Conservation (phyloP, 164 flowering plant genomes). For the Vitis rupestris region DNA sequence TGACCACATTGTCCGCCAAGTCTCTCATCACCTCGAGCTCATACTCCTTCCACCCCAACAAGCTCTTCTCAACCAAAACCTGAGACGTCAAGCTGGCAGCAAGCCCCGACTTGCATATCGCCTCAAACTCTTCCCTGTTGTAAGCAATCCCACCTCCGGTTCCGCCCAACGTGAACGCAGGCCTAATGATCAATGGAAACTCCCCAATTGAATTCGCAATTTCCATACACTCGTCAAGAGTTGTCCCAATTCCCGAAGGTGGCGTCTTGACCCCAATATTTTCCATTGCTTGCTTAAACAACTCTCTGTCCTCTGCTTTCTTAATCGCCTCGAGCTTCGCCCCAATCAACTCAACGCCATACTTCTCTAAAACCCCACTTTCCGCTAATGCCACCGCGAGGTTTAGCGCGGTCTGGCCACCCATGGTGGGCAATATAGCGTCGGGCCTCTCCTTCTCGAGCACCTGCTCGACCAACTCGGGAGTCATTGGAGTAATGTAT, state of each 20-base stretch:
- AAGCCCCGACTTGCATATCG: slow-evolving; percentile 88
- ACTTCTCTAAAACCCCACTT: slow-evolving; percentile 68
- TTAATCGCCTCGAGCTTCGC: slow-evolving; percentile 93
- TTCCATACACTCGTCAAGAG: slow-evolving; percentile 75
- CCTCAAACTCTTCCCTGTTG: slow-evolving; percentile 86
- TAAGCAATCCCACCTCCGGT: slow-evolving; percentile 97
- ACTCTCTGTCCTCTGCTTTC: slow-evolving; percentile 92
- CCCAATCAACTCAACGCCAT: slow-evolving; percentile 87
- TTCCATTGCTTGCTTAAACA: slow-evolving; percentile 93
- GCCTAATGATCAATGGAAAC: slow-evolving; percentile 85
- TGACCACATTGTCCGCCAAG: slow-evolving; percentile 94
- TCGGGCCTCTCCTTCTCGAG: slow-evolving; percentile 91
- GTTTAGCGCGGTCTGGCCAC: slow-evolving; percentile 95
- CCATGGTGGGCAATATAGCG: slow-evolving; percentile 97
- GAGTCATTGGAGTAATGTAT: slow-evolving; percentile 87
- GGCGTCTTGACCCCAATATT: slow-evolving; percentile 87
- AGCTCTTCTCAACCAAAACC: slow-evolving; percentile 93
- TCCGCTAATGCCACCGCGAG: slow-evolving; percentile 92
- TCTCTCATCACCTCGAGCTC: slow-evolving; percentile 99
- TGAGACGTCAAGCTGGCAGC: slow-evolving; percentile 87
- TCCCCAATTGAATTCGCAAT: slow-evolving; percentile 78
- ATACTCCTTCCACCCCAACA: slow-evolving; percentile 98
- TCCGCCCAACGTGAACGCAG: slow-evolving; percentile 91
- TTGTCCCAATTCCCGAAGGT: slow-evolving; percentile 85
- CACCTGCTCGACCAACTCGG: slow-evolving; percentile 83